Percentiles rank a stretch among this genome's conserved stretches.
These are phyloP conservation scores for Penicillium soppii DNA, from an alignment of 495 filamentous ascomycete genomes.

Conservation along the genomic window DNA sequence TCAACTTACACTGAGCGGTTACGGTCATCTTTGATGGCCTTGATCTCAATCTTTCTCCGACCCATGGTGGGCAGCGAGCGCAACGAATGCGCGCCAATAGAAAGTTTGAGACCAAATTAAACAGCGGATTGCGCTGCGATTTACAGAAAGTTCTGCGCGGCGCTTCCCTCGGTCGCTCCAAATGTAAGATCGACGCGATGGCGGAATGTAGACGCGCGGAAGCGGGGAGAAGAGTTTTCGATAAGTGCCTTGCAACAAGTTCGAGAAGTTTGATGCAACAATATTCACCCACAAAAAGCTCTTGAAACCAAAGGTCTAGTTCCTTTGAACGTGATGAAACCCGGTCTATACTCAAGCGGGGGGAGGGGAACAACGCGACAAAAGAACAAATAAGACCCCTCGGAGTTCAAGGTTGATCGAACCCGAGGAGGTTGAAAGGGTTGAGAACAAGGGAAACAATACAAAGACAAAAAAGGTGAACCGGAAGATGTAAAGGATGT, in stretches of 20 bases:
- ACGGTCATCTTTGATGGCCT: conserved; percentile 98
- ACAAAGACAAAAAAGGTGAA: conserved; percentile 14
- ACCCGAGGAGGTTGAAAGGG: conserved; percentile 7
- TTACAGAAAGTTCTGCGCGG: conserved; percentile 1
- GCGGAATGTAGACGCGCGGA: conserved; percentile 1
- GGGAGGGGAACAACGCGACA: conserved; percentile 4
- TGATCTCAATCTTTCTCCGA: conserved; percentile 92
- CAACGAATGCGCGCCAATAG: conserved; percentile 8
- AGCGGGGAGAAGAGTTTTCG: neutral
- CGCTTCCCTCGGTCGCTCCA: neutral
- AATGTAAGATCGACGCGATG: conserved; percentile 6
- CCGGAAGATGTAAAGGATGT: conserved; percentile 32
- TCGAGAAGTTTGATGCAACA: too few species aligned
- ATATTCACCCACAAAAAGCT: neutral
- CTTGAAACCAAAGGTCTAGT: neutral
- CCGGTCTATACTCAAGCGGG: neutral
- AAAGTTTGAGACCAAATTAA: neutral
- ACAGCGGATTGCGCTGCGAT: neutral
- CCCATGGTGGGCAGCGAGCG: conserved; percentile 50
- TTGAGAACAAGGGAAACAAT: neutral
- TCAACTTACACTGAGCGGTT: conserved; percentile 93
- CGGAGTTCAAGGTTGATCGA: conserved; percentile 1
- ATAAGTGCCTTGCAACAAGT: too few species aligned
- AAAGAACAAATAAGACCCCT: neutral
- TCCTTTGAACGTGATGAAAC: conserved; percentile 4